Evolutionary conservation across 2,329 filamentous ascomycete genomes (phyloP), one percentile per base, ranked within the genome.

Genomic region (Aspergillus vadensis): DNA sequence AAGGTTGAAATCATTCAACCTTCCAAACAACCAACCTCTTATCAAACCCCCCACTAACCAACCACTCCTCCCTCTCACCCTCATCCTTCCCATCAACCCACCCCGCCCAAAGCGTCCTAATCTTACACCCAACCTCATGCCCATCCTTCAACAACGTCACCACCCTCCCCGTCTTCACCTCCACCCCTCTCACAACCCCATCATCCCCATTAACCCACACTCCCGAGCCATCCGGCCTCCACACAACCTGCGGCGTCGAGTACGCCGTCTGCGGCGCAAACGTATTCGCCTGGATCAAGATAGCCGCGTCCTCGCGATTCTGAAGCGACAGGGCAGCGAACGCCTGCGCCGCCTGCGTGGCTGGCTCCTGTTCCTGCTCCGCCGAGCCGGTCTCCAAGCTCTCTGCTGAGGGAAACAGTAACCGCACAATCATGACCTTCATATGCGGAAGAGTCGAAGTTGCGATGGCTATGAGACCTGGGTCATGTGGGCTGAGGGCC

Each of bases 121-220:
- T 80, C 69, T 88, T 88, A 55, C 77, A 83, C 10, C 84, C 85
- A 21, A 77, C 71, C 58, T 86, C 83, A 72, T 88, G 85, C 2
- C 80, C 84, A 53, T 74, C 71, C 55, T 72, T 79, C 57, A 89
- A 70, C 36, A 74, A 78, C 21, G 76, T 73, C 25, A 83, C 72
- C 2, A 88, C 74, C 70, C 85, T 88, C 6, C 86, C 86, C 1
- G 80, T 86, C 58, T 74, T 81, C 3, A 80, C 77, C 69, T 88
- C 86, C 6, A 89, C 75, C 1, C 86, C 86, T 51, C 86, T 77
- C 27, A 89, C 78, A 7, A 84, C 76, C 0, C 87, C 86, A 69
- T 89, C 87, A 66, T 89, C 86, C 3, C 85, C 84, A 73, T 86
- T 88, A 12, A 88, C 85, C 80, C 84, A 89, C 0, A 89, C 74